Evolutionary conservation across 2,329 filamentous ascomycete species (phyloP), one percentile per base, ranked within the genome.

Genomic region (Chrysoporthe deuterocubensis): DNA sequence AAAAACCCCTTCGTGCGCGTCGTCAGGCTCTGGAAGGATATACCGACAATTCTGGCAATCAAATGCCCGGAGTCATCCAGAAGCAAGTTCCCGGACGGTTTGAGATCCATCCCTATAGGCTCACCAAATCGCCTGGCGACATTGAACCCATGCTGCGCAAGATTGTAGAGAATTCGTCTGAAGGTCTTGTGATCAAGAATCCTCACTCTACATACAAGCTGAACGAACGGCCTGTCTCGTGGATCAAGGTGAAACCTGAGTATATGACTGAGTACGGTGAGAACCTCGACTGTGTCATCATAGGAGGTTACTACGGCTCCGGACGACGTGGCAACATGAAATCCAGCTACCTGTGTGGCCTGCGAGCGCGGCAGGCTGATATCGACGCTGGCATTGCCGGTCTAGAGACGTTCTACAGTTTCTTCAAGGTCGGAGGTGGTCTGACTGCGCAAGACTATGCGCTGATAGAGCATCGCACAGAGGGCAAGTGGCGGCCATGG

Each of bases 221-320:
- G 11, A 97, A 97, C 75, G 92, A 93, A 72, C 91, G 96, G 60
- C 96, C 96, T 74, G 92, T 97, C 73, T 93, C 97, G 78, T 99
- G 96, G 96, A 91, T 97, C 80, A 99, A 99, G 77, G 94, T 99
- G 9, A 99, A 99, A 75, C 96, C 96, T 1, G 96, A 99, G 71
- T 99, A 99, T 78, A 97, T 98, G 94, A 90, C 90, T 2, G 95
- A 97, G 71, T 97, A 96, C 76, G 96, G 96, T 70, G 95, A 98
- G 79, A 93, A 91, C 0, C 87, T 99, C 3, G 96, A 99, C 76
- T 93, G 94, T 72, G 82, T 97, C 16, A 84, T 99, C 18, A 88
- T 99, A 64, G 96, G 95, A 65, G 96, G 93, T 9, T 98, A 97
- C 79, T 99, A 92, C 76, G 96, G 96, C 16, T 92, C 92, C 42